Evolutionary conservation across 305 asterid species (phyloP), one percentile per base, ranked within the genome.

Genomic region (Euphrasia arctica): DNA sequence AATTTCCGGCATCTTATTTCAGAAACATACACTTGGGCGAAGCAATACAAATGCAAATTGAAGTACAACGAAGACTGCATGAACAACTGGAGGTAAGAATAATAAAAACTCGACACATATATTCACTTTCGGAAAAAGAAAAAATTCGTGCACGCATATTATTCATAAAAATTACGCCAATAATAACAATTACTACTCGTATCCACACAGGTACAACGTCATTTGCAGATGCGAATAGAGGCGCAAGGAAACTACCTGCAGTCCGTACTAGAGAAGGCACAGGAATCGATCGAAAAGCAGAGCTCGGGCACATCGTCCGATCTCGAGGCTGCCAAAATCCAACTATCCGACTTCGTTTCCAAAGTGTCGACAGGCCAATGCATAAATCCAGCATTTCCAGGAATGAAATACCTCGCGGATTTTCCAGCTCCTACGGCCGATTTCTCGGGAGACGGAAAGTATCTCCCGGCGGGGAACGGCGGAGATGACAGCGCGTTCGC

Each of bases 221-320:
- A 85, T 74, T 78, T 92, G 76, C 98, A 92, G 85, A 84, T 90
- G 71, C 68, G 91, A 34, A 85, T 90, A 76, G 97, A 90, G 86
- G 95, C 96, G 47, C 97, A 90, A 79, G 97, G 96, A 32, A 90
- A 90, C 78, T 88, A 88, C 67, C 66, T 90, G 68, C 95, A 94
- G 75, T 73, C 82, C 15, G 99, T 94, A 61, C 87, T 94, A 41
- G 98, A 94, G 76, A 88, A 86, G 68, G 96, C 99, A 68, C 96
- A 94, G 55, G 96, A 94, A 66, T 86, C 95, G 43, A 86, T 94
- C 36, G 96, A 95, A 71, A 80, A 79, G 59, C 96, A 85, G 70
- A 83, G 86, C 77, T 47, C 65, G 70, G 97, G 92, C 41, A 3
- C 41, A 68, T 70, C 94, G 52, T 47, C 81, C 54, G 84, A 84